Conservation (phyloP, 805 yeast genomes). For the Candida schatavii region DNA sequence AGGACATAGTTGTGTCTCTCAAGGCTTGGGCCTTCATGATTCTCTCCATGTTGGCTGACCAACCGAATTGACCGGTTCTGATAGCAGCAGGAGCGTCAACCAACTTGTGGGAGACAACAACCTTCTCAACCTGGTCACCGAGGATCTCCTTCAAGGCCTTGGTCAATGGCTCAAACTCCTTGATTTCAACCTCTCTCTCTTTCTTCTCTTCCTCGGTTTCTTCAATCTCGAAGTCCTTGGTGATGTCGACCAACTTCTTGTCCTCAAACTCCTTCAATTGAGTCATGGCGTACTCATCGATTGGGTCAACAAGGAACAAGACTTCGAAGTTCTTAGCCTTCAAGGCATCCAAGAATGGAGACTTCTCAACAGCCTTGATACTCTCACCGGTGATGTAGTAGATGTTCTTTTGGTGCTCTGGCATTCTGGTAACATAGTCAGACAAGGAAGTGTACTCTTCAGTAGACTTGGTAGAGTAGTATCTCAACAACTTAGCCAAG, state of each 20-base stretch:
- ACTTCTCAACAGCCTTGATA: constrained; percentile 94
- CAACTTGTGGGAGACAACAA: constrained; percentile 94
- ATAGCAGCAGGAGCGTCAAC: constrained; percentile 99
- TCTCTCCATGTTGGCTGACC: constrained; percentile 99
- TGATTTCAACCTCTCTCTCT: constrained; percentile 87
- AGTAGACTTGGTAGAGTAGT: constrained; percentile 90
- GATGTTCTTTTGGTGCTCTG: constrained; percentile 99
- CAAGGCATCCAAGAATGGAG: constrained; percentile 98
- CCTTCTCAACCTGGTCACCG: constrained; percentile 99
- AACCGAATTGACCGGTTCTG: constrained; percentile 99
- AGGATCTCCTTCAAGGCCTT: constrained; percentile 94
- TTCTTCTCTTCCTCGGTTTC: constrained; percentile 98
- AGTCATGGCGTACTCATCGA: constrained; percentile 99
- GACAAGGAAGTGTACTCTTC: constrained; percentile 93
- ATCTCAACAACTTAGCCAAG: constrained; percentile 94
- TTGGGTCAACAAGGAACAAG: constrained; percentile 96
- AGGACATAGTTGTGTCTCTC: constrained; percentile 97
- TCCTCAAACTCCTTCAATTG: constrained; percentile 99
- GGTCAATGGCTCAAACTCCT: constrained; percentile 90
- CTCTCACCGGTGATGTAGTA: constrained; percentile 99
- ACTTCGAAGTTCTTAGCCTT: constrained; percentile 99
- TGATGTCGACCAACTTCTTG: constrained; percentile 97
- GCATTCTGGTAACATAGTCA: constrained; percentile 99
- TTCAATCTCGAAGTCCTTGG: constrained; percentile 98
- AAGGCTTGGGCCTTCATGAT: constrained; percentile 99